Conservation (phyloP, 768 basidiomycete genomes). For the Xerocomellus amylosporus region DNA sequence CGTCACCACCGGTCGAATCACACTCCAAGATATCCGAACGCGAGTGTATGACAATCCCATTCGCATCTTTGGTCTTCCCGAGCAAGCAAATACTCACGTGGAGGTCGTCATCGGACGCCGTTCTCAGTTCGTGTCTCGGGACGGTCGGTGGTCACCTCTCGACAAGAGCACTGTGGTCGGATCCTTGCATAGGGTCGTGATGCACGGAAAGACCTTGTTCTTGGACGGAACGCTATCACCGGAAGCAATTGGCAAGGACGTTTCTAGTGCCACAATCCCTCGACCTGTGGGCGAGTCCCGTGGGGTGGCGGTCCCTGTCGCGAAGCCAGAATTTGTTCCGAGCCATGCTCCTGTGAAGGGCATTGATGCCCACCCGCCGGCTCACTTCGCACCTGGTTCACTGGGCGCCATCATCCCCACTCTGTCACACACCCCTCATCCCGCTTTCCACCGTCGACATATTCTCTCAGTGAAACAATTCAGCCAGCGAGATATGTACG, state of each 20-base stretch:
- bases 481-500: slow-evolving; percentile 82
- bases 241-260: slow-evolving; percentile 62
- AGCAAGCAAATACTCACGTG: slow-evolving; percentile 81
- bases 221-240: slow-evolving; percentile 77
- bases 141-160: slow-evolving; percentile 80
- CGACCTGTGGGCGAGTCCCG: slow-evolving; percentile 37
- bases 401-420: slow-evolving; percentile 17
- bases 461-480: slow-evolving; percentile 96
- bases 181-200: slow-evolving; percentile 83
- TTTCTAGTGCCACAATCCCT: slow-evolving; percentile 58
- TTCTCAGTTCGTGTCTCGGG: slow-evolving; percentile 49
- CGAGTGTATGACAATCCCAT: slow-evolving; percentile 91
- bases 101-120: slow-evolving; percentile 89
- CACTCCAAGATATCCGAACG: slow-evolving; percentile 76
- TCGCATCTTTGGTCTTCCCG: slow-evolving; percentile 86
- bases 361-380: slow-evolving; percentile 23
- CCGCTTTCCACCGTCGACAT: slow-evolving; percentile 89
- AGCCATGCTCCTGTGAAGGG: slow-evolving; percentile 34
- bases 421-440: slow-evolving; percentile 49
- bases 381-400: slow-evolving; percentile 6
- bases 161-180: slow-evolving; percentile 61
- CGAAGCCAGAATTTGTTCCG: slow-evolving; percentile 29
- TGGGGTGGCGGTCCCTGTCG: slow-evolving; percentile 13
- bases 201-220: slow-evolving; percentile 86
- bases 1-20: slow-evolving; percentile 73